A percentile compares a stretch with the other conserved stretches of the same genome.
phyloP scores from a whole-genome alignment of 257 asterid species.

The Solanum chiquidenum region DNA sequence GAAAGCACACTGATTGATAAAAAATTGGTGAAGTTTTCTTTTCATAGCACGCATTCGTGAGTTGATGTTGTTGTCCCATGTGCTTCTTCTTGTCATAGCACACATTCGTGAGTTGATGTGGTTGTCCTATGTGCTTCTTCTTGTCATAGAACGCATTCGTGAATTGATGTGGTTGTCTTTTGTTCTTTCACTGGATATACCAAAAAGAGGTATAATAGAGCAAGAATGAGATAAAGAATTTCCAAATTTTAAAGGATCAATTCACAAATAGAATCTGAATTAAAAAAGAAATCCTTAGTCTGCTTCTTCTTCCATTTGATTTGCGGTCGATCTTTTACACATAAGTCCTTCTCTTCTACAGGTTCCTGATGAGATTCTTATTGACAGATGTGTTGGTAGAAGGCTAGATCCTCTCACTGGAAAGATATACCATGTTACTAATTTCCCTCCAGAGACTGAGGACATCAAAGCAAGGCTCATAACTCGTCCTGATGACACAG shows the following conservation, averaged over 20 bases:
- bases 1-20: not conserved
- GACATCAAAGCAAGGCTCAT: constrained; percentile 69
- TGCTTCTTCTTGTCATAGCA: not conserved
- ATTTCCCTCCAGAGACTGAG: constrained; percentile 74
- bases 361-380: constrained; percentile 79
- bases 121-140: too few relatives aligned
- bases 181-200: not conserved
- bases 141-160: not conserved
- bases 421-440: constrained; percentile 56
- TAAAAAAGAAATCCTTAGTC: not conserved
- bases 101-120: not conserved
- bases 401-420: constrained; percentile 83
- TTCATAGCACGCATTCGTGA: not conserved
- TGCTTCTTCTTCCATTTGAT: not conserved
- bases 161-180: not conserved
- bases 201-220: not conserved
- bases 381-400: constrained; percentile 86
- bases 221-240: not conserved
- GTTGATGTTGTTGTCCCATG: not conserved
- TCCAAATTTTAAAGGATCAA: not conserved
- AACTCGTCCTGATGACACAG: constrained; percentile 84
- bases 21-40: not conserved
- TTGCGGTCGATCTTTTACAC: constrained; percentile 9
- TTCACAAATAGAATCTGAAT: not conserved
- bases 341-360: constrained; percentile 17